phyloP scores from a whole-genome alignment of 495 filamentous ascomycete species.

The Acidiella bohemica region DNA sequence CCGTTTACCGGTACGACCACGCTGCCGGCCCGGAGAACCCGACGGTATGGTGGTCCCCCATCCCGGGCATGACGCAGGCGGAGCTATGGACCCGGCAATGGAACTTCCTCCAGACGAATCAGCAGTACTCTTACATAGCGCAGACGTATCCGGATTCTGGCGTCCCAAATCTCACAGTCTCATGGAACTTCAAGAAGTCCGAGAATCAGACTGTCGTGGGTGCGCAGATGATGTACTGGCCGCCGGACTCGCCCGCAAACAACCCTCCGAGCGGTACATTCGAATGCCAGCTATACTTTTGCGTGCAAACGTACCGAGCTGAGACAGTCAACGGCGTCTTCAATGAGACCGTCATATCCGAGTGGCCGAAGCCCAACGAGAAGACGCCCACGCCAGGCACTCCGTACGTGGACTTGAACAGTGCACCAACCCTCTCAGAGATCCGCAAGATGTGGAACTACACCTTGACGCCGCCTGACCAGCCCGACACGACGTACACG shows the following conservation, averaged over 20 bases:
- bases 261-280: neutral
- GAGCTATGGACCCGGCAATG: neutral
- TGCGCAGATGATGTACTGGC: neutral
- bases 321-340: neutral
- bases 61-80: neutral
- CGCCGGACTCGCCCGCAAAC: neutral
- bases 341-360: conserved; percentile 1
- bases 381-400: neutral
- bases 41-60: neutral
- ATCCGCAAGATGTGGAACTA: neutral
- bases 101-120: neutral
- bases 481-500: neutral
- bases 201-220: neutral
- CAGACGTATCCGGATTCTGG: too few relatives aligned
- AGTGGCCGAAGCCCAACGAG: conserved; percentile 2
- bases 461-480: neutral
- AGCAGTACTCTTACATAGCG: too few relatives aligned
- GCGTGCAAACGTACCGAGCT: conserved; percentile 3
- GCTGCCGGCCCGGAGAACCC: neutral
- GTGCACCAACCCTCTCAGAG: neutral
- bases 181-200: too few relatives aligned
- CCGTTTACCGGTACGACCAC: neutral
- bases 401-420: neutral
- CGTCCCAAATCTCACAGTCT: too few relatives aligned
- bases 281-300: conserved; percentile 8